Evolutionary conservation across 768 basidiomycete genomes (phyloP).

Genomic region (Kwoniella sp.): DNA sequence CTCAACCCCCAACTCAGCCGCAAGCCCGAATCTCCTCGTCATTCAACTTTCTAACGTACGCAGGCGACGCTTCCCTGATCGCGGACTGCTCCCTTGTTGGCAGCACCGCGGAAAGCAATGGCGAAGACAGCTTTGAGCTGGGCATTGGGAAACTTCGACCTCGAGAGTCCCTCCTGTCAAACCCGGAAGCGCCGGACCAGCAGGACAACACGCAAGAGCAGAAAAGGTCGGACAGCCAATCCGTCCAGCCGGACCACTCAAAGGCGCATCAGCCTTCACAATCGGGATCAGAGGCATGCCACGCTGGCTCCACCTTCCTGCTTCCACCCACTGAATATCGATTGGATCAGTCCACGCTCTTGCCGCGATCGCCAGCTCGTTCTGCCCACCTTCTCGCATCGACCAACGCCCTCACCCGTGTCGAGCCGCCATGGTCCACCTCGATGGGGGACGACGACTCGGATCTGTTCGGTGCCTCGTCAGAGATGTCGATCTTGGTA

Average conservation of each 20-base stretch:
- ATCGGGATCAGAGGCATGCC: no score
- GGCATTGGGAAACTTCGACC: constrained; percentile 11
- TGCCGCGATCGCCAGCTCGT: constrained; percentile 16
- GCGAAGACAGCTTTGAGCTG: constrained; percentile 13
- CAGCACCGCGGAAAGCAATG: neutral
- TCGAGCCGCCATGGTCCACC: constrained; percentile 18
- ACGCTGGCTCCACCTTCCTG: constrained; percentile 1
- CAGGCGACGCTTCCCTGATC: constrained; percentile 12
- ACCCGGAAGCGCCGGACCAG: no score
- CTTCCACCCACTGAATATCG: neutral
- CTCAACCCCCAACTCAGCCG: neutral
- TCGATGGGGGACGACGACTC: constrained; percentile 6
- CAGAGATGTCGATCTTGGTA: no score
- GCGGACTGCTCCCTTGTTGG: constrained; percentile 11
- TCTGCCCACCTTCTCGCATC: constrained; percentile 9
- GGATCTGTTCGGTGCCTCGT: neutral
- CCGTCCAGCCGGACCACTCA: no score
- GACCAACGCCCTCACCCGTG: constrained; percentile 6
- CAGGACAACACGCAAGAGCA: no score
- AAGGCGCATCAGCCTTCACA: no score
- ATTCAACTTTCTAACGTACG: constrained; percentile 9
- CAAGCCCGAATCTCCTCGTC: constrained; percentile 8
- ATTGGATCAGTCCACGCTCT: constrained; percentile 16
- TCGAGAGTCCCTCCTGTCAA: no score
- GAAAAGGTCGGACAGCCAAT: neutral